Evolutionary conservation across 208 protist genomes (phyloP).

Genomic region (Crithidia sp.): DNA sequence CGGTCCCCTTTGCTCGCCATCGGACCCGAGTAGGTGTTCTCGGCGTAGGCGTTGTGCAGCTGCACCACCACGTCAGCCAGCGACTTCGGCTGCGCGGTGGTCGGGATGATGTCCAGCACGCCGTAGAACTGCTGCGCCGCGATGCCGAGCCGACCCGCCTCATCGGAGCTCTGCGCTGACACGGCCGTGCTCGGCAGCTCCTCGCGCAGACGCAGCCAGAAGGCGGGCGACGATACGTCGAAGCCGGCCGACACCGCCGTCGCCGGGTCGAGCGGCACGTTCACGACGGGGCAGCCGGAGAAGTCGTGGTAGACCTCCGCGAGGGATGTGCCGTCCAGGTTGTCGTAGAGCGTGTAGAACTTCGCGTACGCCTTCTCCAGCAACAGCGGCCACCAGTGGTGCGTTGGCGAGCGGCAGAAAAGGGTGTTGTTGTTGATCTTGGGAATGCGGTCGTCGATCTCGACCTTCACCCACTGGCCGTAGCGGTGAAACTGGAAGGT

Average conservation of each 20-base stretch:
- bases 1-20: slow-evolving; percentile 55
- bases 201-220: slow-evolving; percentile 59
- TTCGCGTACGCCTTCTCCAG: slow-evolving; percentile 87
- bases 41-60: slow-evolving; percentile 62
- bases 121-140: slow-evolving; percentile 55
- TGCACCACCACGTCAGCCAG: slow-evolving; percentile 58
- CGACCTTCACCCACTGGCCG: slow-evolving; percentile 67
- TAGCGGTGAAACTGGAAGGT: slow-evolving; percentile 76
- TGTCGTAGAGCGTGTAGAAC: slow-evolving; percentile 72
- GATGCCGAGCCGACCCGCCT: slow-evolving; percentile 40
- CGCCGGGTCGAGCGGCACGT: slow-evolving; percentile 30
- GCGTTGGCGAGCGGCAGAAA: slow-evolving; percentile 59
- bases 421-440: slow-evolving; percentile 47
- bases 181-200: slow-evolving; percentile 41
- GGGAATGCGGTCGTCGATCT: slow-evolving; percentile 76
- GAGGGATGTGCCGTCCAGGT: slow-evolving; percentile 59
- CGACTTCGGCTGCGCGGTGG: slow-evolving; percentile 22
- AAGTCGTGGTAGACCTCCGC: slow-evolving; percentile 72
- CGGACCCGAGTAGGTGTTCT: slow-evolving; percentile 56
- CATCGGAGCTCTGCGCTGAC: slow-evolving; percentile 26
- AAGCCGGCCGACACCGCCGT: slow-evolving; percentile 34
- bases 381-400: slow-evolving; percentile 74
- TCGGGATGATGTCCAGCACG: slow-evolving; percentile 50
- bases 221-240: slow-evolving; percentile 41
- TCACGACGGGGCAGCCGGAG: slow-evolving; percentile 55